phyloP scores from a whole-genome alignment of 176 grass and related monocot genomes.

The Raddia guianensis region DNA sequence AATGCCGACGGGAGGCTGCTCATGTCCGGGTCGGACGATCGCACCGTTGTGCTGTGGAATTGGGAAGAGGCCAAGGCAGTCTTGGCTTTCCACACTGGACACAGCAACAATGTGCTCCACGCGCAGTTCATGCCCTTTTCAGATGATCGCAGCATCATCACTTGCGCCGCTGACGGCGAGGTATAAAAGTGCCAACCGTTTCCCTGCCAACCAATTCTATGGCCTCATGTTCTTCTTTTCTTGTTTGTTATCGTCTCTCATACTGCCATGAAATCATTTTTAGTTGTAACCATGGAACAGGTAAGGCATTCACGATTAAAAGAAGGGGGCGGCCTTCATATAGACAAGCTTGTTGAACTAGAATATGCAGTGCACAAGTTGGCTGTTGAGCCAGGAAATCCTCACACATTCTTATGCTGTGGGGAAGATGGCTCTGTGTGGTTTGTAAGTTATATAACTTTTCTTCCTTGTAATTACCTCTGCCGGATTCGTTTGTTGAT shows the following conservation, averaged over 20 bases:
- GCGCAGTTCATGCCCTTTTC: conserved; percentile 81
- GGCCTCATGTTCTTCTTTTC: neutral
- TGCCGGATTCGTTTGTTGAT: conserved; percentile 10
- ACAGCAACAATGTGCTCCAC: conserved; percentile 61
- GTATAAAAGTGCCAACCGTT: conserved; percentile 31
- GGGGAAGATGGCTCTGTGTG: conserved; percentile 64
- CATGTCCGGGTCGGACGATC: conserved; percentile 68
- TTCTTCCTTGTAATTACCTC: conserved; percentile 1
- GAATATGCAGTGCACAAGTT: conserved; percentile 47
- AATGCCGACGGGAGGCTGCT: conserved; percentile 64
- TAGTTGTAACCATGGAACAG: conserved; percentile 13
- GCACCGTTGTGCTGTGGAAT: conserved; percentile 60
- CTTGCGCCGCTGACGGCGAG: conserved; percentile 67
- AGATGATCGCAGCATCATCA: conserved; percentile 59
- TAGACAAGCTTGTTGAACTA: conserved; percentile 42
- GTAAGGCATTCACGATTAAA: conserved; percentile 59
- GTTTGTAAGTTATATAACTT: conserved; percentile 40
- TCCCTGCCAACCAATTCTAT: neutral
- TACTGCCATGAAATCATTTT: neutral
- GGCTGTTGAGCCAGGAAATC: conserved; percentile 71
- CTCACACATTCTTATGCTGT: conserved; percentile 70
- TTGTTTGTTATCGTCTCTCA: neutral
- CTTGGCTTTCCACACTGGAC: conserved; percentile 55
- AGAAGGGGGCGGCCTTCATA: conserved; percentile 41
- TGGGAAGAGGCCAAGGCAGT: conserved; percentile 41